Evolutionary conservation across 257 asterid genomes (phyloP).

Genomic region (Plantago ovata): DNA sequence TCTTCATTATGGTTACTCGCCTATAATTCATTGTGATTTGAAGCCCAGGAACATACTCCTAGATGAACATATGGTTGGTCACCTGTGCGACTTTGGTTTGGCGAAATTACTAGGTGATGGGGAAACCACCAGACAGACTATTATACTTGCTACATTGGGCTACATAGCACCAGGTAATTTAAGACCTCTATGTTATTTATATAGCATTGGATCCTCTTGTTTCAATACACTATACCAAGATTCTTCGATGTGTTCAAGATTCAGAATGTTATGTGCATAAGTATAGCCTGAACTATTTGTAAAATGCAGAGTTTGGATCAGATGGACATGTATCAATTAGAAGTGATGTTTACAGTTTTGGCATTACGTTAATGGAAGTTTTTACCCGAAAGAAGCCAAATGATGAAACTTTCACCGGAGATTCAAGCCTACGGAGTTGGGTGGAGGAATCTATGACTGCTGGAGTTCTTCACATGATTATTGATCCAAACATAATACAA

Average conservation of each 20-base stretch:
- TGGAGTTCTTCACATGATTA: neutral
- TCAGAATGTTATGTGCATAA: too few species aligned
- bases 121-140: constrained; percentile 6
- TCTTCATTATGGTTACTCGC: constrained; percentile 14
- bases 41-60: constrained; percentile 18
- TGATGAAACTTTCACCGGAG: neutral
- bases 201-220: neutral
- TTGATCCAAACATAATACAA: constrained; percentile 8
- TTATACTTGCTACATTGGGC: constrained; percentile 5
- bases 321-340: constrained; percentile 12
- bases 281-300: neutral
- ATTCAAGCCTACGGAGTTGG: constrained; percentile 11
- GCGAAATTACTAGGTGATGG: constrained; percentile 4
- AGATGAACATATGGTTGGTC: constrained; percentile 16
- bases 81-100: constrained; percentile 14
- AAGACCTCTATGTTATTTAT: neutral
- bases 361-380: constrained; percentile 19
- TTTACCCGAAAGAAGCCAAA: constrained; percentile 14
- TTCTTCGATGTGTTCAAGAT: too few species aligned
- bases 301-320: constrained; percentile 6
- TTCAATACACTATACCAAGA: too few species aligned
- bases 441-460: neutral
- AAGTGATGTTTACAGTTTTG: constrained; percentile 20
- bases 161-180: constrained; percentile 17
- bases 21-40: constrained; percentile 17